A percentile compares a stretch with the other conserved stretches of the same genome.
Conservation (phyloP, 2,329 filamentous ascomycete genomes). For the Taxawa tesnikishii region DNA sequence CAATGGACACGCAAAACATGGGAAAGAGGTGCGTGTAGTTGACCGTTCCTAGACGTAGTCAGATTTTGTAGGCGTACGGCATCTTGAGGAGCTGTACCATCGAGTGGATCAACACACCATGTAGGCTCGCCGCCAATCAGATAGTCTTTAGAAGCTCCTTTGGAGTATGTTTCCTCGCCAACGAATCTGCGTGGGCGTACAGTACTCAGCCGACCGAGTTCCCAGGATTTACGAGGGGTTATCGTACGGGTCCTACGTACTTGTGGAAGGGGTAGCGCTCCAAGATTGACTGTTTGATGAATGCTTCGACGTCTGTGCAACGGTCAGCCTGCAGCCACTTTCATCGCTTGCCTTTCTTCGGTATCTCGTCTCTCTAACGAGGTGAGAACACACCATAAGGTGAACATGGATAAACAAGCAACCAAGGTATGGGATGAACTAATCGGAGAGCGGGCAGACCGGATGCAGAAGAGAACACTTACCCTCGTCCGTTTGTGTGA, state of each 20-base stretch:
- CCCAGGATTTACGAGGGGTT: no score
- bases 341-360: neutral
- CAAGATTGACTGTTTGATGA: constrained; percentile 49
- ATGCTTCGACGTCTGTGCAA: constrained; percentile 54
- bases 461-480: constrained; percentile 11
- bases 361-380: no score
- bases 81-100: no score
- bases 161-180: constrained; percentile 65
- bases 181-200: constrained; percentile 63
- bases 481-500: constrained; percentile 67
- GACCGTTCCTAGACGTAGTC: constrained; percentile 52
- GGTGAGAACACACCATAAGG: no score
- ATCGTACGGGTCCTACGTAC: no score
- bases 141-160: constrained; percentile 54
- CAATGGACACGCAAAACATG: constrained; percentile 73
- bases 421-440: no score
- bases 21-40: constrained; percentile 73
- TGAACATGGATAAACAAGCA: no score
- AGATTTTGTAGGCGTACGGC: no score
- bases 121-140: constrained; percentile 53
- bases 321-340: constrained; percentile 1
- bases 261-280: constrained; percentile 53
- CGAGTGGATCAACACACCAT: constrained; percentile 67
- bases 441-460: no score
- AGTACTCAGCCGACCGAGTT: no score